Evolutionary conservation across 805 yeast genomes (phyloP), one percentile per base, ranked within the genome.

Genomic region (Metschnikowia gruessii): DNA sequence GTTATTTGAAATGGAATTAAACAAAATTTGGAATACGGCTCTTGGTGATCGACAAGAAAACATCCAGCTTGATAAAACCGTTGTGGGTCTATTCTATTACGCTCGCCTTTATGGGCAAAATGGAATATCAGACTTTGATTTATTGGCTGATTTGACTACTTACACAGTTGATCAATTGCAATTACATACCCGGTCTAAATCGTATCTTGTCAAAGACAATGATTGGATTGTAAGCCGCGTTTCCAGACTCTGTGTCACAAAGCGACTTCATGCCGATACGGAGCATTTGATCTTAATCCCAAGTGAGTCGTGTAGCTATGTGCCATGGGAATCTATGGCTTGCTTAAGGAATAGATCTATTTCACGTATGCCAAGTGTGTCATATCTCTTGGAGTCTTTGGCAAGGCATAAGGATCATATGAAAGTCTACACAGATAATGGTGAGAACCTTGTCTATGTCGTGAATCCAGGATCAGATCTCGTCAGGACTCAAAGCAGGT

Each of bases 311-410:
- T 83, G 95, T 53, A 77, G 79, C n/a, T 60, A 63, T 16, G 70
- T 94, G 28, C 99, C 99, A 0, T 94, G 98, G 98, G 99, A 94
- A 58, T 82, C 89, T 1, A 59, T 91, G 28, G 75, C 81, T 0
- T 73, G 75, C 37, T 61, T 91, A 45, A 63, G 78, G 42, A 59
- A 60, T 0, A 68, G 65, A 39, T 81, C 95, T 0, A 76, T 86
- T 0, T 79, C 95, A 0, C 70, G 98, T 52, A 76, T 90, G 63
- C 95, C 97, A 0, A 85, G 95, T 0, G 52, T 65, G 13, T 58
- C 63, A 1, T 56, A 74, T 37, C 63, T 88, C 13, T 37, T 64
- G 1, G 65, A 74, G 1, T 48, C 75, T 40, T 69, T 76, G 37
- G 57, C 45, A 45, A 24, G 42, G 5, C 46, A 49, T 33, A 29